phyloP scores from a whole-genome alignment of 2,329 filamentous ascomycete genomes.

The Talaromyces rugulosus region DNA sequence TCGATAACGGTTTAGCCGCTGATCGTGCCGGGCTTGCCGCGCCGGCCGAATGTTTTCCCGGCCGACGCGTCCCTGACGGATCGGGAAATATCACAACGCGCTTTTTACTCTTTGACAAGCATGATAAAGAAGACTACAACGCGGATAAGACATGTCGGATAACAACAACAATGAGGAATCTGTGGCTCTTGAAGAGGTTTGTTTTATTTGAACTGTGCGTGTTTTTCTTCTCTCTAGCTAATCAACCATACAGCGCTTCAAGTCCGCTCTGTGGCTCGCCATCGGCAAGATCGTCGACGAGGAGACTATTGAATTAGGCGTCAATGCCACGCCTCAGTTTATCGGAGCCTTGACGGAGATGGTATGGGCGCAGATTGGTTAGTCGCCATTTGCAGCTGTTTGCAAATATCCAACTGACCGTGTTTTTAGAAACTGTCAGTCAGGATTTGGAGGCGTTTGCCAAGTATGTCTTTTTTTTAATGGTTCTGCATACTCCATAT shows the following conservation, averaged over 20 bases:
- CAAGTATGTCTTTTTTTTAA: slow-evolving; percentile 34
- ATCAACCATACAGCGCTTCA: slow-evolving; percentile 60
- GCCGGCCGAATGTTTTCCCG: neutral
- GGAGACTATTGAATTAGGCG: slow-evolving; percentile 65
- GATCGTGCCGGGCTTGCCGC: neutral
- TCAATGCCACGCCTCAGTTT: slow-evolving; percentile 89
- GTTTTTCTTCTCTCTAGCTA: neutral
- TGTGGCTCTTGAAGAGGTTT: neutral
- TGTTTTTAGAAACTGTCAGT: slow-evolving; percentile 46
- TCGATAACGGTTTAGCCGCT: neutral
- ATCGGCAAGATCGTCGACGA: slow-evolving; percentile 87
- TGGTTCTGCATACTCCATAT: neutral
- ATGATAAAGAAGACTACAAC: neutral
- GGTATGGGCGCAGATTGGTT: slow-evolving; percentile 83
- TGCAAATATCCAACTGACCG: neutral
- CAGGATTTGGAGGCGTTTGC: slow-evolving; percentile 63
- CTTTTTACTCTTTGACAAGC: neutral
- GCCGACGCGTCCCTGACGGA: neutral
- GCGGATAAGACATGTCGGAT: neutral
- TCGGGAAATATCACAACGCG: neutral
- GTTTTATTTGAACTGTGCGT: neutral
- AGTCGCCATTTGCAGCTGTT: slow-evolving; percentile 13
- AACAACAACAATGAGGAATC: neutral
- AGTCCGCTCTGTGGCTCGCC: slow-evolving; percentile 78
- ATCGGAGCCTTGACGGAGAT: slow-evolving; percentile 81